Evolutionary conservation across 305 asterid species (phyloP).

Genomic region (Fraxinus angustifolia): DNA sequence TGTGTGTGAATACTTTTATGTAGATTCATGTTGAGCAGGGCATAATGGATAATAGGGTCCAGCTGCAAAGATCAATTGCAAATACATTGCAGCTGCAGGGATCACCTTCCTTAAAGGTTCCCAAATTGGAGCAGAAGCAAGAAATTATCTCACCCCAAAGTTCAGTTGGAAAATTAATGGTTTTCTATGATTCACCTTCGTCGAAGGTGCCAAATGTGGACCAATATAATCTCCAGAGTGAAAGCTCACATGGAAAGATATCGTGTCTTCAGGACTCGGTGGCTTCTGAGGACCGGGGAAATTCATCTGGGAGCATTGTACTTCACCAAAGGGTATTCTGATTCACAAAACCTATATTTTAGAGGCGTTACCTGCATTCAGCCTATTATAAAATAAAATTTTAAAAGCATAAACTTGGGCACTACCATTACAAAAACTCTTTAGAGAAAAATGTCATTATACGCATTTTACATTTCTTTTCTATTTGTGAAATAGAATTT

Average conservation of each 20-base stretch:
- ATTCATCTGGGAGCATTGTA: background rate
- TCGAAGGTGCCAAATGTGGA: slow-evolving; percentile 22
- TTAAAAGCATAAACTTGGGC: background rate
- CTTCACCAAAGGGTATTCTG: slow-evolving; percentile 24
- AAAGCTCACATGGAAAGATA: slow-evolving; percentile 16
- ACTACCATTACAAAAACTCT: background rate
- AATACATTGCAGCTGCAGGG: slow-evolving; percentile 4
- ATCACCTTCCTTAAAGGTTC: slow-evolving; percentile 13
- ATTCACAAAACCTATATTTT: background rate
- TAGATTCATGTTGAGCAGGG: slow-evolving; percentile 47
- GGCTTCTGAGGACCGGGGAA: slow-evolving; percentile 17
- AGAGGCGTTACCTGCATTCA: background rate
- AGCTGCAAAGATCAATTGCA: slow-evolving; percentile 13
- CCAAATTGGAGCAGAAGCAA: slow-evolving; percentile 2
- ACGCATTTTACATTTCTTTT: background rate
- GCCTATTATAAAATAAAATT: background rate
- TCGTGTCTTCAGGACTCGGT: background rate
- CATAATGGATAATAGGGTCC: background rate
- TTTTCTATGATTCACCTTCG: slow-evolving; percentile 15
- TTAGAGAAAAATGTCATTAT: background rate
- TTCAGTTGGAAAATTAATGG: slow-evolving; percentile 14
- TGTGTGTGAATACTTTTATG: slow-evolving; percentile 1
- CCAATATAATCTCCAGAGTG: slow-evolving; percentile 3
- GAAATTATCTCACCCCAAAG: slow-evolving; percentile 9
- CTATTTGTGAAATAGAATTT: slow-evolving; percentile 10